phyloP scores from a whole-genome alignment of 768 basidiomycete species.

The Boletus fagicola region DNA sequence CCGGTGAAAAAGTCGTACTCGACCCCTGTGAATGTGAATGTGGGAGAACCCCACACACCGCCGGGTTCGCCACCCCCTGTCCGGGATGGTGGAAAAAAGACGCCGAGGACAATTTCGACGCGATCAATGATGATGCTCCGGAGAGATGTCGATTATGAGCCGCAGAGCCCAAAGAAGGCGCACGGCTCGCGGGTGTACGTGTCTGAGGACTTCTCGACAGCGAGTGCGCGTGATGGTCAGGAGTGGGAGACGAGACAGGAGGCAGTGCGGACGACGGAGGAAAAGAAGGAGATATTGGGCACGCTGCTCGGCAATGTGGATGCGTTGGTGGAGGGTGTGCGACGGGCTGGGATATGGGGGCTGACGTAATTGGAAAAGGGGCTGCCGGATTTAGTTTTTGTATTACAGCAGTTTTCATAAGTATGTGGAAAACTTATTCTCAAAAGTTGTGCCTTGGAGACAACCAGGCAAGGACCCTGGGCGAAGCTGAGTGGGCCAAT shows the following conservation, averaged over 20 bases:
- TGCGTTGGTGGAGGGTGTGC: slow-evolving; percentile 82
- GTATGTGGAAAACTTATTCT: too few relatives aligned
- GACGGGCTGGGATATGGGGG: slow-evolving; percentile 87
- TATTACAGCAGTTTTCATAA: too few relatives aligned
- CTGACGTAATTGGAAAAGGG: slow-evolving; percentile 39
- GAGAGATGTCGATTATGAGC: slow-evolving; percentile 71
- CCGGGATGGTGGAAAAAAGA: slow-evolving; percentile 25
- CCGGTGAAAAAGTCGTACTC: slow-evolving; percentile 41
- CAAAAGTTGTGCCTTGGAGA: too few relatives aligned
- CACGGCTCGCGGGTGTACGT: slow-evolving; percentile 32
- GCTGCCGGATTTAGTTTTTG: too few relatives aligned
- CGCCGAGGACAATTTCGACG: slow-evolving; percentile 25
- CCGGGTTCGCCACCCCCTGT: slow-evolving; percentile 28
- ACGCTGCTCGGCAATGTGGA: slow-evolving; percentile 90
- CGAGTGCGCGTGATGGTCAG: slow-evolving; percentile 9
- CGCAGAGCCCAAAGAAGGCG: slow-evolving; percentile 66
- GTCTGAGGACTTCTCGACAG: slow-evolving; percentile 21
- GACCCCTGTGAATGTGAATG: slow-evolving; percentile 11
- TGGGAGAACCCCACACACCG: slow-evolving; percentile 22
- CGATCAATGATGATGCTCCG: slow-evolving; percentile 63
- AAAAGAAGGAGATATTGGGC: slow-evolving; percentile 79
- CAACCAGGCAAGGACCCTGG: too few relatives aligned
- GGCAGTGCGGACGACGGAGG: slow-evolving; percentile 59
- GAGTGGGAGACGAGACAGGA: slow-evolving; percentile 11
- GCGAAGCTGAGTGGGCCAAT: too few relatives aligned